A percentile compares a stretch with the other conserved stretches of the same genome.
phyloP scores from a whole-genome alignment of 306 rosid genomes.

The Vicia villosa region DNA sequence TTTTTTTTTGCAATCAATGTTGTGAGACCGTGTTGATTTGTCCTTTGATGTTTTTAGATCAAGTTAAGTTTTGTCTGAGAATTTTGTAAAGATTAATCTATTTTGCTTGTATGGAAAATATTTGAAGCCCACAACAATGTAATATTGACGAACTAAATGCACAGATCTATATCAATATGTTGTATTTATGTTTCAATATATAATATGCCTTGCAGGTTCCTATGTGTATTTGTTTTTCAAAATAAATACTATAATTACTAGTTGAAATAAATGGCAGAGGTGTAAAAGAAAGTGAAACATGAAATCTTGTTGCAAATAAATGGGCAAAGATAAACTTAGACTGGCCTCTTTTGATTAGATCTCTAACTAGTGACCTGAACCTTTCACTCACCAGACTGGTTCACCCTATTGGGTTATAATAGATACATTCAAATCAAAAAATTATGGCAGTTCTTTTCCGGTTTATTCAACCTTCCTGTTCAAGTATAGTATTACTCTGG shows the following conservation, averaged over 20 bases:
- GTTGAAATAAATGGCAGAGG: background rate
- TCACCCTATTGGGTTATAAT: background rate
- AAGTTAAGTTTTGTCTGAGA: background rate
- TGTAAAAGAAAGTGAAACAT: background rate
- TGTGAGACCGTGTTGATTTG: slow-evolving; percentile 3
- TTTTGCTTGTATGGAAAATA: background rate
- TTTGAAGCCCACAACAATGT: slow-evolving; percentile 3
- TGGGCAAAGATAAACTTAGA: background rate
- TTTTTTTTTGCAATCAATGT: background rate
- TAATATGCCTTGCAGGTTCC: slow-evolving; percentile 11
- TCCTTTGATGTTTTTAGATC: background rate
- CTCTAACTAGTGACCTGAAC: background rate
- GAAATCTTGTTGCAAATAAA: background rate
- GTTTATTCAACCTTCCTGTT: background rate
- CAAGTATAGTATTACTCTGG: background rate
- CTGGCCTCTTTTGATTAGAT: background rate
- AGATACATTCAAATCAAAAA: background rate
- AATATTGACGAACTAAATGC: slow-evolving; percentile 15
- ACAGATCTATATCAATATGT: background rate
- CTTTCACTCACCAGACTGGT: background rate
- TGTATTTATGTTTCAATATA: slow-evolving; percentile 2
- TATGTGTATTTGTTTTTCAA: background rate
- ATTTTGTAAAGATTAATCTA: background rate
- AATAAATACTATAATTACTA: background rate
- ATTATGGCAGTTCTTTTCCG: background rate